Base-by-base conservation (phyloP, 345 rosid species). In the Angophora floribunda region DNA sequence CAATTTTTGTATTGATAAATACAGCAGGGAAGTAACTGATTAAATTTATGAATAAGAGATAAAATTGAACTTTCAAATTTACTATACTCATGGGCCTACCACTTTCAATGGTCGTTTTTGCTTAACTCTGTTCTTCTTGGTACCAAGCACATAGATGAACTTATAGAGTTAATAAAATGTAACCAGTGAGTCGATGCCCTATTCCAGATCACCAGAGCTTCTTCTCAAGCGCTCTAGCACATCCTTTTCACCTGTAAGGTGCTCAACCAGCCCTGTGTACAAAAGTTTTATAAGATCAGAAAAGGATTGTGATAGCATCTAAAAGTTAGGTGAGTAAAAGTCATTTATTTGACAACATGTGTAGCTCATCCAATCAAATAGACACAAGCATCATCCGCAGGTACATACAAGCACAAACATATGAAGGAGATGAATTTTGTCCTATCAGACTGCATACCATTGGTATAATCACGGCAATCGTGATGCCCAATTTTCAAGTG, bases 401-500 rank as follows among this genome's bases (percentile, higher is more conserved):
- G 28, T 32, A 85, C 41, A 26, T 47, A n/a, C 55, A 85, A 85
- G 63, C 63, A 41, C 87, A 32, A 52, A 30, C 87, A 51, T 30
- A 55, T n/a, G 61, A 51, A 85, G 61, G 15, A 51, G 9, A 9
- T 30, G 87, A 52, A 85, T 32, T n/a, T 75, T 70, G 2, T 70
- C 82, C 82, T 41, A 44, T 75, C 82, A 75, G 49, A 75, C 21
- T 75, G 24, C 41, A 88, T 91, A 97, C 99, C 98, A 32, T 95
- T 94, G 5, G 98, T 93, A 88, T 94, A 97, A 53, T 94, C 91
- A 32, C 97, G 94, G 80, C 99, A 97, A 67, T 97, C 99, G 87
- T 95, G 98, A 52, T 13, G 59, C 10, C 99, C 99, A 85, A 97
- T 91, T 88, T 87, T 93, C 89, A 97, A 92, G 91, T 94, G 89